Evolutionary conservation across 2,329 filamentous ascomycete species (phyloP).

Genomic region (Monilinia aucupariae): DNA sequence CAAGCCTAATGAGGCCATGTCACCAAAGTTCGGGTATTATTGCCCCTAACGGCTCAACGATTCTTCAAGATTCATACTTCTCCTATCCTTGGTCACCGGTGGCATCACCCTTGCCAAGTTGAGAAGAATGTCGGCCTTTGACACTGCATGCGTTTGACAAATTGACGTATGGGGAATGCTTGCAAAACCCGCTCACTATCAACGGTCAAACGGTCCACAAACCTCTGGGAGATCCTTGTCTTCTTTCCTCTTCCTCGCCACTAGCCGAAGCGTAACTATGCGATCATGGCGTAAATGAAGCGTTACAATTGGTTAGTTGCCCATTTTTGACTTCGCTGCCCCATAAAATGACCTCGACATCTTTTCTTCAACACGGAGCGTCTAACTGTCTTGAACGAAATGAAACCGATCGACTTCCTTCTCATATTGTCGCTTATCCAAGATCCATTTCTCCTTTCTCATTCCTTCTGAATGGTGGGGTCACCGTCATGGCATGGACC

Average conservation of each 20-base stretch:
- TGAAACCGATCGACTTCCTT: constrained; percentile 7
- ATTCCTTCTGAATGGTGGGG: neutral
- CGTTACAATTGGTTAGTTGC: neutral
- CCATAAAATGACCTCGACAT: constrained; percentile 5
- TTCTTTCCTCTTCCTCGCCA: neutral
- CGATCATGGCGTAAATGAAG: neutral
- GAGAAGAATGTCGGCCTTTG: too few relatives aligned
- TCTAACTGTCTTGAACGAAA: constrained; percentile 1
- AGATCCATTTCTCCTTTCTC: constrained; percentile 7
- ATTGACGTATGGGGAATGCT: neutral
- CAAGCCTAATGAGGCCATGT: too few relatives aligned
- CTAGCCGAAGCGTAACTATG: neutral
- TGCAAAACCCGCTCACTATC: neutral
- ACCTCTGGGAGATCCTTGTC: neutral
- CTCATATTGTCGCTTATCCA: constrained; percentile 2
- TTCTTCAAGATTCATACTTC: too few relatives aligned
- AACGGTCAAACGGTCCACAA: neutral
- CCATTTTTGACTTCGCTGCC: neutral
- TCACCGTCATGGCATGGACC: neutral
- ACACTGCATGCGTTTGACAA: too few relatives aligned
- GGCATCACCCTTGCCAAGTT: too few relatives aligned
- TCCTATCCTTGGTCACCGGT: too few relatives aligned
- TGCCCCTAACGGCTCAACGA: too few relatives aligned
- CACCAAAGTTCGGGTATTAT: too few relatives aligned
- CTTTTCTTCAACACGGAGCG: neutral